Conservation (phyloP, 805 yeast genomes). For the Saturnispora besseyi region DNA sequence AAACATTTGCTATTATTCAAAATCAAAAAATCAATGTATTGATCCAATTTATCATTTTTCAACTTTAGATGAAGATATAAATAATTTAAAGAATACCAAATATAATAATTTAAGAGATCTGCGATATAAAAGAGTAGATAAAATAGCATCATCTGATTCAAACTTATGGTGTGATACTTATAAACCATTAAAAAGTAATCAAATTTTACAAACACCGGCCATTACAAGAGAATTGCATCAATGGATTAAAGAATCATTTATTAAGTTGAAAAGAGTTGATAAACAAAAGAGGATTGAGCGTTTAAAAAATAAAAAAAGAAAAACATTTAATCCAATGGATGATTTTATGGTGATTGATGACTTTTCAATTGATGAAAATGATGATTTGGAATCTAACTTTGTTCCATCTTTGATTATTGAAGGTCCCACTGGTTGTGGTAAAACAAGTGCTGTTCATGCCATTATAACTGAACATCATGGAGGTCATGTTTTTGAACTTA, state of each 20-base stretch:
- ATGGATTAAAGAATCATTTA: slow-evolving; percentile 37
- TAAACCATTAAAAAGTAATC: slow-evolving; percentile 29
- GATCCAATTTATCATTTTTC: background rate
- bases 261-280: slow-evolving; percentile 22
- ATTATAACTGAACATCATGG: slow-evolving; percentile 45
- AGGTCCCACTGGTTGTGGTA: slow-evolving; percentile 74
- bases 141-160: background rate
- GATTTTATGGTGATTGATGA: slow-evolving; percentile 32
- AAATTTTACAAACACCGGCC: slow-evolving; percentile 28
- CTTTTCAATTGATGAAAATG: slow-evolving; percentile 24
- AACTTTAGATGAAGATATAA: background rate
- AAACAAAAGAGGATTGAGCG: slow-evolving; percentile 20
- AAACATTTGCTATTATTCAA: slow-evolving; percentile 5
- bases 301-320: slow-evolving; percentile 16
- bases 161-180: slow-evolving; percentile 38
- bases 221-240: slow-evolving; percentile 22
- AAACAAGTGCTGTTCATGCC: slow-evolving; percentile 65
- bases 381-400: slow-evolving; percentile 31
- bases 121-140: slow-evolving; percentile 9
- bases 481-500: slow-evolving; percentile 76
- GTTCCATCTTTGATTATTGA: slow-evolving; percentile 56
- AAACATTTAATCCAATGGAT: slow-evolving; percentile 16
- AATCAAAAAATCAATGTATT: background rate
- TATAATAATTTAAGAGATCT: slow-evolving; percentile 12
- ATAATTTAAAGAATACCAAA: background rate